These are phyloP conservation scores for Pittosporum tobira DNA, from an alignment of 129 eudicot genomes.

Conservation along the genomic window DNA sequence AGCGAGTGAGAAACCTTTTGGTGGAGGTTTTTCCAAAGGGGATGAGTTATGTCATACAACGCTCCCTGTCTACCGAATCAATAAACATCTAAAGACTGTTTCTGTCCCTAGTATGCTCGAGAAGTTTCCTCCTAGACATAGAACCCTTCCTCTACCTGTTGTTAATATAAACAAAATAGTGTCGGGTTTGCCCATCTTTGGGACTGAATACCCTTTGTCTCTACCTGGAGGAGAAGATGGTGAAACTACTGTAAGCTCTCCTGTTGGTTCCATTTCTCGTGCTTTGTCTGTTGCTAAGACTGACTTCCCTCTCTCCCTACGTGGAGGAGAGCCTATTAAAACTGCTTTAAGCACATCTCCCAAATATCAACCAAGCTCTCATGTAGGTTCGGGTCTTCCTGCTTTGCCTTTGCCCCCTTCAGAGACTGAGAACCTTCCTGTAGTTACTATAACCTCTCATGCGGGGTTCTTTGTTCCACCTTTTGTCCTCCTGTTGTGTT, in stretches of 20 bases:
- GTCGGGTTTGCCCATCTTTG: constrained; percentile 30
- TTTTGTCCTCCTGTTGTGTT: constrained; percentile 24
- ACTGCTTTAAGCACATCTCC: constrained; percentile 7
- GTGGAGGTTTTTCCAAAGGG: constrained; percentile 19
- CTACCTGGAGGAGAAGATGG: constrained; percentile 20
- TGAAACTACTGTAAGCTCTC: constrained; percentile 11
- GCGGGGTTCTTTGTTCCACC: constrained; percentile 23
- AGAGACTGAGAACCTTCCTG: too few species aligned
- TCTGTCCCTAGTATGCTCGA: constrained; percentile 18
- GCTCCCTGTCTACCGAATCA: constrained; percentile 53
- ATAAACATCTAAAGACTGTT: constrained; percentile 45
- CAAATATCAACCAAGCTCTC: constrained; percentile 15
- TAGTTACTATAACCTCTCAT: too few species aligned
- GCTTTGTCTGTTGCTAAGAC: too few species aligned
- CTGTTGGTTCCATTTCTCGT: too few species aligned
- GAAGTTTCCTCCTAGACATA: constrained; percentile 35
- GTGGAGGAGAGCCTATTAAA: constrained; percentile 9
- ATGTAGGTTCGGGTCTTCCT: too few species aligned
- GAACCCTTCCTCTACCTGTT: constrained; percentile 37
- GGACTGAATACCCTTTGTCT: constrained; percentile 11
- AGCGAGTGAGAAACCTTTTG: constrained; percentile 35
- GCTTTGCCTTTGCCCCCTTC: too few species aligned
- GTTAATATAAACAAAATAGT: constrained; percentile 14
- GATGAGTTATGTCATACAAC: constrained; percentile 32
- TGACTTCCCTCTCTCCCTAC: constrained; percentile 17